Percentiles rank a stretch among this genome's conserved stretches.
Conservation (phyloP, 2,329 filamentous ascomycete genomes). For the Xylogone sp. region DNA sequence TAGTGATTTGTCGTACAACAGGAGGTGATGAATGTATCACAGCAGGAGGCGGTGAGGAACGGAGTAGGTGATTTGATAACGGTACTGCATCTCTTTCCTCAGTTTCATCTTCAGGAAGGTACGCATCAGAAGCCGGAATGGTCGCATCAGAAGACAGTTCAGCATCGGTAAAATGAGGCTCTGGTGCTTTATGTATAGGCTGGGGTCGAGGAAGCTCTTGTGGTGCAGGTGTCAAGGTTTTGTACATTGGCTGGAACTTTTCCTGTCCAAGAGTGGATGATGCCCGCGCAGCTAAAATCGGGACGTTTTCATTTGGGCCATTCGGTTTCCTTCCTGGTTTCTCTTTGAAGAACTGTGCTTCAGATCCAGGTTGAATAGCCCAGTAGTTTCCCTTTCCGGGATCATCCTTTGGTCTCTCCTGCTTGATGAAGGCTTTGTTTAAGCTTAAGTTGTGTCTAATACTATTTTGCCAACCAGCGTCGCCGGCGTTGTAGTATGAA, state of each 20-base stretch:
- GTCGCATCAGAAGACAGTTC: slow-evolving; percentile 77
- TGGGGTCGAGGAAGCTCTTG: slow-evolving; percentile 19
- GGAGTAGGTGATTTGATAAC: slow-evolving; percentile 39
- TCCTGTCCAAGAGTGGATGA: slow-evolving; percentile 12
- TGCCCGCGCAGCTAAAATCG: slow-evolving; percentile 18
- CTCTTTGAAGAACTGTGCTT: slow-evolving; percentile 85
- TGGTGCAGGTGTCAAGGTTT: slow-evolving; percentile 15
- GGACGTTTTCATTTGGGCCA: slow-evolving; percentile 50
- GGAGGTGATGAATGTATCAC: slow-evolving; percentile 90
- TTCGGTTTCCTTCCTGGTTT: slow-evolving; percentile 63
- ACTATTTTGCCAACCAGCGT: slow-evolving; percentile 97
- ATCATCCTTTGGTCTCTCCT: slow-evolving; percentile 93
- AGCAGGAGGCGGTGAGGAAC: slow-evolving; percentile 67
- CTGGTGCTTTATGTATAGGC: slow-evolving; percentile 13
- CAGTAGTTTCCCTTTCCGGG: slow-evolving; percentile 98
- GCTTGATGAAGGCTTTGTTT: slow-evolving; percentile 95
- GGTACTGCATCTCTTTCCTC: slow-evolving; percentile 34
- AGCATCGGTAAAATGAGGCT: slow-evolving; percentile 14
- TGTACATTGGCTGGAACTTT: slow-evolving; percentile 15
- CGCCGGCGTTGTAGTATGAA: slow-evolving; percentile 77
- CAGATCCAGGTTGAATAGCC: slow-evolving; percentile 87
- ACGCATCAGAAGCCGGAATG: slow-evolving; percentile 66
- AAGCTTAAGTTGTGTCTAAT: slow-evolving; percentile 97
- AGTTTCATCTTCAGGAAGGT: slow-evolving; percentile 43
- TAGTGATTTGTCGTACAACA: slow-evolving; percentile 53